These are phyloP conservation scores for Pythium utonaiense DNA, from an alignment of 352 stramenopile species.

Conservation along the genomic window DNA sequence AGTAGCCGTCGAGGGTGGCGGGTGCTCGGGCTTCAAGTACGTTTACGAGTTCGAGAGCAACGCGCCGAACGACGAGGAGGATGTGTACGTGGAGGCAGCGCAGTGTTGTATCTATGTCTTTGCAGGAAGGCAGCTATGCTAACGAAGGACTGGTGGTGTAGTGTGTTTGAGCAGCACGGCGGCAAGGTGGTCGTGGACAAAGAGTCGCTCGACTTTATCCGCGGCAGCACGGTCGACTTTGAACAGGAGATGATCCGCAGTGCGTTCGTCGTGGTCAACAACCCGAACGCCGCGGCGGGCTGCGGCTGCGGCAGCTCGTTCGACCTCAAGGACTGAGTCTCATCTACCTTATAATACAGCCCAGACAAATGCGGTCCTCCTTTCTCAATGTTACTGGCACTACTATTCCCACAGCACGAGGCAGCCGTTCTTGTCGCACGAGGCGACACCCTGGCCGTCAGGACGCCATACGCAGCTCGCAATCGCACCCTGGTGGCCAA, in stretches of 20 bases:
- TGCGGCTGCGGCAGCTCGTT: slow-evolving; percentile 98
- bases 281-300: slow-evolving; percentile 95
- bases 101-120: background rate
- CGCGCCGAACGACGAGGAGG: slow-evolving; percentile 43
- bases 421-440: slow-evolving; percentile 81
- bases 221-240: slow-evolving; percentile 94
- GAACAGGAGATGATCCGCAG: slow-evolving; percentile 97
- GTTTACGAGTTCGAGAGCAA: slow-evolving; percentile 86
- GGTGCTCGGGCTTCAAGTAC: slow-evolving; percentile 94
- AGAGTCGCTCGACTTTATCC: slow-evolving; percentile 93
- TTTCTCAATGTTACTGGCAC: slow-evolving; percentile 6
- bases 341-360: background rate
- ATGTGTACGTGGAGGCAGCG: slow-evolving; percentile 30
- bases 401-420: slow-evolving; percentile 79
- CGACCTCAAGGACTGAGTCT: slow-evolving; percentile 91
- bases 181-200: slow-evolving; percentile 90
- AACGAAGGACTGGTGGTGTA: slow-evolving; percentile 4
- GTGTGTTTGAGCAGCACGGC: slow-evolving; percentile 87
- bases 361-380: no score
- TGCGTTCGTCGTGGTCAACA: slow-evolving; percentile 95
- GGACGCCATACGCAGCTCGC: slow-evolving; percentile 77
- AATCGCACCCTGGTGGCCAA: slow-evolving; percentile 63
- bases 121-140: background rate
- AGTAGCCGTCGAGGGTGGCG: slow-evolving; percentile 88
- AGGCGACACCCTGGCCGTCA: slow-evolving; percentile 56